Conservation (phyloP, 208 protist species). For the Endotrypanum monterogeii region DNA sequence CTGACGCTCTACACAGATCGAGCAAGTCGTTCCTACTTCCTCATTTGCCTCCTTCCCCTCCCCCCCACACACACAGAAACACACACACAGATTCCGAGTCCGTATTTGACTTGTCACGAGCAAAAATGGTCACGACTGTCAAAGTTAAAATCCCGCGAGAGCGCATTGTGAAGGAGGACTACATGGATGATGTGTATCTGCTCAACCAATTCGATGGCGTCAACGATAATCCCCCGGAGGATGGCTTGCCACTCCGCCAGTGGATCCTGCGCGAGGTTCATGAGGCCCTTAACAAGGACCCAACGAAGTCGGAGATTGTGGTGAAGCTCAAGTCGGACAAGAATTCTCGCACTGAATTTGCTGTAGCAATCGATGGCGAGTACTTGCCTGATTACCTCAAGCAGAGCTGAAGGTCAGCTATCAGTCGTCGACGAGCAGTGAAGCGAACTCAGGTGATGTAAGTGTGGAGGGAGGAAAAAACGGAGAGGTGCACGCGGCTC, state of each 20-base stretch:
- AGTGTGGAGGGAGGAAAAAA: neutral
- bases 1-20: neutral
- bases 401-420: constrained; percentile 2
- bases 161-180: constrained; percentile 47
- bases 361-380: constrained; percentile 33
- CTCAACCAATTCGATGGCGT: constrained; percentile 70
- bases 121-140: constrained; percentile 35
- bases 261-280: constrained; percentile 69
- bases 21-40: neutral
- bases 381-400: constrained; percentile 19
- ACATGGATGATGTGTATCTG: constrained; percentile 55
- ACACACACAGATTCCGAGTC: neutral
- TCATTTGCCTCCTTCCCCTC: neutral
- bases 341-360: constrained; percentile 48
- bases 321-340: constrained; percentile 64
- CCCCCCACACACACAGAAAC: neutral
- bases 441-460: neutral
- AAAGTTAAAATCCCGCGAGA: constrained; percentile 57
- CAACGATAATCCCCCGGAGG: constrained; percentile 71
- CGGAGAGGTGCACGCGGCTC: too few relatives aligned
- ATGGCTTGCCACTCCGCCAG: constrained; percentile 74
- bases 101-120: too few relatives aligned
- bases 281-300: constrained; percentile 51
- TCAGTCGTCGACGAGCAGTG: neutral
- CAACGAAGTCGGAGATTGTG: constrained; percentile 43